Conservation (phyloP, 371 early-diverging fungal genomes). For the Vittaforma corneae region DNA sequence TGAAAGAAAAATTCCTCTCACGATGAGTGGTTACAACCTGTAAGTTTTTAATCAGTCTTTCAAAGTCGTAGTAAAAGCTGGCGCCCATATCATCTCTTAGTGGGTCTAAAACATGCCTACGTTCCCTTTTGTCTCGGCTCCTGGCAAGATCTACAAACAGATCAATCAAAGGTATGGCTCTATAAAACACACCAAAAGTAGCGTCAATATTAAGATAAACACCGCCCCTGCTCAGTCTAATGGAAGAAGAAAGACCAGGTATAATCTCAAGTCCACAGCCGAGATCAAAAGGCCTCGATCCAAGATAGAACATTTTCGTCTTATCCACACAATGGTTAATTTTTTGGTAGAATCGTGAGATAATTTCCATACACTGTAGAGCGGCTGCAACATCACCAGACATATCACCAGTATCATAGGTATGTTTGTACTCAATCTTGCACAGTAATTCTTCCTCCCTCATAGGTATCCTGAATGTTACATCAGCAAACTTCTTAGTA, state of each 20-base stretch:
- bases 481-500: constrained; percentile 14
- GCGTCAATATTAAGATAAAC: constrained; percentile 44
- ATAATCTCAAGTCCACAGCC: constrained; percentile 38
- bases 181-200: constrained; percentile 35
- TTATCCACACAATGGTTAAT: constrained; percentile 7
- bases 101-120: constrained; percentile 4
- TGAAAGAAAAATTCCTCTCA: constrained; percentile 19
- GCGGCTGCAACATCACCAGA: constrained; percentile 2
- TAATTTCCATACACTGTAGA: constrained; percentile 29
- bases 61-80: constrained; percentile 19
- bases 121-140: neutral
- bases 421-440: constrained; percentile 23
- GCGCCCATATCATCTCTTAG: neutral
- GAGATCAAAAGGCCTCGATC: constrained; percentile 2
- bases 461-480: constrained; percentile 10
- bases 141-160: constrained; percentile 9
- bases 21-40: constrained; percentile 21
- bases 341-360: constrained; percentile 25
- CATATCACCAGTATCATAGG: constrained; percentile 4
- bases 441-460: constrained; percentile 1
- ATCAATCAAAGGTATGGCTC: constrained; percentile 18
- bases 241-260: constrained; percentile 29
- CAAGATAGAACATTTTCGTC: constrained; percentile 21
- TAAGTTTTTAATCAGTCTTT: constrained; percentile 22
- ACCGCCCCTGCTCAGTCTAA: constrained; percentile 26